A percentile compares a stretch with the other conserved stretches of the same genome.
Conservation (phyloP, 768 basidiomycete species). For the Boletus sensibilis region DNA sequence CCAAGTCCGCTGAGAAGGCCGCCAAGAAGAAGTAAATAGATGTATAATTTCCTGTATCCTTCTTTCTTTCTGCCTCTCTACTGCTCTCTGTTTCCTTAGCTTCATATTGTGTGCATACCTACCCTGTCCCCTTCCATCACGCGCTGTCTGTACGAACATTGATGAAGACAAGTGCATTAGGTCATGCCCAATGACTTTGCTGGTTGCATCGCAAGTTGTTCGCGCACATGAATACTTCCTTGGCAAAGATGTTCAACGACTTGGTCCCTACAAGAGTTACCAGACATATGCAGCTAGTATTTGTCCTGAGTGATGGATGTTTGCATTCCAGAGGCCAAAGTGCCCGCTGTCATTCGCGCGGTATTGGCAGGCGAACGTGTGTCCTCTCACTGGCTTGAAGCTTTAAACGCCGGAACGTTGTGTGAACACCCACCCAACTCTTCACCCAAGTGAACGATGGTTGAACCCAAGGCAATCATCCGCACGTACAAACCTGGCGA, state of each 20-base stretch:
- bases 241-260: neutral
- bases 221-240: neutral
- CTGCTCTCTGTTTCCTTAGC: conserved; percentile 40
- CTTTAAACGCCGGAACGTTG: neutral
- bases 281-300: neutral
- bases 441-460: conserved; percentile 34
- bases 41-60: conserved; percentile 66
- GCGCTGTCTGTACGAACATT: conserved; percentile 50
- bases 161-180: conserved; percentile 37
- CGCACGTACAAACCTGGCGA: conserved; percentile 53
- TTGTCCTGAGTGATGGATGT: neutral
- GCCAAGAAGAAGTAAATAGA: conserved; percentile 93
- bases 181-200: conserved; percentile 11
- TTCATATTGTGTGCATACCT: conserved; percentile 35
- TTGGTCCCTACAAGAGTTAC: too few species aligned
- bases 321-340: neutral
- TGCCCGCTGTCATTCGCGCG: neutral
- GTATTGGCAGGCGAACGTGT: conserved; percentile 12
- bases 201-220: too few species aligned
- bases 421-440: neutral
- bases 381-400: neutral
- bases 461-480: conserved; percentile 46
- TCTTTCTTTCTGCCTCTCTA: conserved; percentile 45
- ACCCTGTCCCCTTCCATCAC: conserved; percentile 32
- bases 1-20: conserved; percentile 96